A percentile compares a stretch with the other conserved stretches of the same genome.
Evolutionary conservation across 345 rosid species (phyloP).

Genomic region (Raphanus sativus): DNA sequence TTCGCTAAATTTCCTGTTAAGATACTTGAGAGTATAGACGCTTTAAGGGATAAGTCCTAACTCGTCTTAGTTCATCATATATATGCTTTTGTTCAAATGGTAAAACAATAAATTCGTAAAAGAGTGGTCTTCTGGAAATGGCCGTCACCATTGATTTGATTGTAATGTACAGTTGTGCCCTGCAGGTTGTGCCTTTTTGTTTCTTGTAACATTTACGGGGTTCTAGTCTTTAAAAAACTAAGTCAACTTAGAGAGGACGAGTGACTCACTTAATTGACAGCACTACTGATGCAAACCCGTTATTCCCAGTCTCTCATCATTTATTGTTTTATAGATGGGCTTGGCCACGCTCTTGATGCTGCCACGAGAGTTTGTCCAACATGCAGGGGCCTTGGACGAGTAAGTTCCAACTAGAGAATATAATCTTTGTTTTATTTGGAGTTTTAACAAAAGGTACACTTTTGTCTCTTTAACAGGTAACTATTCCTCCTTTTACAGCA

Average conservation of each 20-base stretch:
- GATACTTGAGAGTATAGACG: not conserved
- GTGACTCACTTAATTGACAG: constrained; percentile 7
- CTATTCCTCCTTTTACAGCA: constrained; percentile 91
- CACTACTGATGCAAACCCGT: constrained; percentile 13
- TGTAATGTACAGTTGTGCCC: constrained; percentile 3
- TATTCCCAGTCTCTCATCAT: constrained; percentile 15
- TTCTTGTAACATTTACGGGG: not conserved
- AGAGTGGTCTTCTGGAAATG: constrained; percentile 12
- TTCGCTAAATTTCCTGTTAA: not conserved
- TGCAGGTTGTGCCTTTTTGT: not conserved
- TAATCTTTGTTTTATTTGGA: constrained; percentile 8
- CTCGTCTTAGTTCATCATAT: not conserved
- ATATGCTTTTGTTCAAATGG: constrained; percentile 7
- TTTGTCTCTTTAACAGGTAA: constrained; percentile 54
- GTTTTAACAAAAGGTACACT: not conserved
- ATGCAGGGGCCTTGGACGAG: constrained; percentile 86
- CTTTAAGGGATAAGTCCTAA: constrained; percentile 1
- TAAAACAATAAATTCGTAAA: not conserved
- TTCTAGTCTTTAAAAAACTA: not conserved
- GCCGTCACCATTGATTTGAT: not conserved
- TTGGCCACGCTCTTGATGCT: constrained; percentile 69
- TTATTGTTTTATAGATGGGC: constrained; percentile 61
- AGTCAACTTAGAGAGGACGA: constrained; percentile 5
- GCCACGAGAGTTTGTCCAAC: constrained; percentile 59
- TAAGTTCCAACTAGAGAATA: constrained; percentile 48